phyloP scores from a whole-genome alignment of 495 filamentous ascomycete genomes.

The Cercophora scortea region DNA sequence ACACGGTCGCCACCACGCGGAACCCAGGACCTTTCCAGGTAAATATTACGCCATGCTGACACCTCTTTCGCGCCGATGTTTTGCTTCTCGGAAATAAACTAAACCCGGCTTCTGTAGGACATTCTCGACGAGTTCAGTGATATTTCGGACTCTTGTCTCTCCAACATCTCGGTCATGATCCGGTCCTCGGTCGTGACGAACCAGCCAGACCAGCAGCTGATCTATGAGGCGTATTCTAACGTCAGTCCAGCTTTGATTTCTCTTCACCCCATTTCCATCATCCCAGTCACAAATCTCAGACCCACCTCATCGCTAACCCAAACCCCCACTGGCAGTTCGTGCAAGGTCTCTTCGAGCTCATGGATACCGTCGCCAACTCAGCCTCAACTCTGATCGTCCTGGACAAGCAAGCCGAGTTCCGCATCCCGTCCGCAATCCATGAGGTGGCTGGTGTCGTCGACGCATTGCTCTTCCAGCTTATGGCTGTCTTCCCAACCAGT shows the following conservation, averaged over 20 bases:
- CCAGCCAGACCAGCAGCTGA: slow-evolving; percentile 8
- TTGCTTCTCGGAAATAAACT: background rate
- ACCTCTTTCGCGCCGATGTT: background rate
- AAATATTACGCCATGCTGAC: background rate
- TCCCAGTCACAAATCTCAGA: background rate
- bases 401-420: slow-evolving; percentile 18
- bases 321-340: slow-evolving; percentile 7
- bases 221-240: slow-evolving; percentile 16
- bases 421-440: slow-evolving; percentile 11
- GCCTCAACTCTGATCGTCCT: slow-evolving; percentile 9
- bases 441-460: slow-evolving; percentile 10
- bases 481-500: slow-evolving; percentile 10
- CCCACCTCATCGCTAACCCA: background rate
- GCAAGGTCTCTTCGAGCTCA: slow-evolving; percentile 15
- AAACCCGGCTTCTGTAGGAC: slow-evolving; percentile 1
- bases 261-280: background rate
- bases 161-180: slow-evolving; percentile 18
- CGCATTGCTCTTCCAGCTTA: slow-evolving; percentile 11
- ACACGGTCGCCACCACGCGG: slow-evolving; percentile 4
- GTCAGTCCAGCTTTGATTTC: background rate
- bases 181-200: slow-evolving; percentile 10
- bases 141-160: slow-evolving; percentile 15
- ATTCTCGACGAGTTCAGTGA: slow-evolving; percentile 17
- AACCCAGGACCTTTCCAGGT: slow-evolving; percentile 17
- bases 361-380: slow-evolving; percentile 8